A percentile compares a stretch with the other conserved stretches of the same genome.
Evolutionary conservation across 2,329 filamentous ascomycete species (phyloP).

Genomic region (Stagonosporopsis rhizophila): DNA sequence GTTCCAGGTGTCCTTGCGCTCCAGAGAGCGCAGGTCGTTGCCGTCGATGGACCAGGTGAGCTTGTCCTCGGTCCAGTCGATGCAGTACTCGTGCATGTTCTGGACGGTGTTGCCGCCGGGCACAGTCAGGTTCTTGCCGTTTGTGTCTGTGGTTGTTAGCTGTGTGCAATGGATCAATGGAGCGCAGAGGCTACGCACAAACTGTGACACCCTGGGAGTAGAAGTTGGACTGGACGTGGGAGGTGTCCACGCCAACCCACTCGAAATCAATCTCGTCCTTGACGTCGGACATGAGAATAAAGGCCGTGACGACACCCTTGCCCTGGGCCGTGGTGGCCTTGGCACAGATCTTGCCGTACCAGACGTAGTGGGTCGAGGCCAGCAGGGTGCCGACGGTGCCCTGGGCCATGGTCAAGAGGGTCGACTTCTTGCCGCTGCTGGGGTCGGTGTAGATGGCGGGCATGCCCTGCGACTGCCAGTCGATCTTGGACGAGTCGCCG

Average conservation of each 20-base stretch:
- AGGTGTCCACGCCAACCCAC: conserved; percentile 82
- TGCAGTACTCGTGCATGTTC: conserved; percentile 83
- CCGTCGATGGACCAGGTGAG: conserved; percentile 91
- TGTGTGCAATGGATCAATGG: too few relatives aligned
- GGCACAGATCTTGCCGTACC: conserved; percentile 94
- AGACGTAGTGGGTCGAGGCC: conserved; percentile 85
- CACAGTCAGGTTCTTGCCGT: conserved; percentile 73
- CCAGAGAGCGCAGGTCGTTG: conserved; percentile 73
- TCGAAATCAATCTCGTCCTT: conserved; percentile 99
- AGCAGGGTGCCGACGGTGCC: conserved; percentile 87
- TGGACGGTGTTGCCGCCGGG: conserved; percentile 72
- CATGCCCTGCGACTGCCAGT: conserved; percentile 89
- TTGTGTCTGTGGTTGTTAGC: conserved; percentile 65
- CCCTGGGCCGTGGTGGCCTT: conserved; percentile 85
- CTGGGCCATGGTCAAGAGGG: conserved; percentile 88
- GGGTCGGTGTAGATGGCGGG: conserved; percentile 69
- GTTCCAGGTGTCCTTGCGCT: conserved; percentile 86
- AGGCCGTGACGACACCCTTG: conserved; percentile 91
- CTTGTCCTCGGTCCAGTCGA: conserved; percentile 87
- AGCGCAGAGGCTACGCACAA: conserved; percentile 66
- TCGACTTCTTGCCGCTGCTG: conserved; percentile 38
- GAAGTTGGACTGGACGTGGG: conserved; percentile 88
- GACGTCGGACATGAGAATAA: conserved; percentile 92
- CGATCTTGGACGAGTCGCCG: conserved; percentile 77
- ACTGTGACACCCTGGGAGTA: conserved; percentile 94